Evolutionary conservation across 108 stramenopile species (phyloP), one percentile per base, ranked within the genome.

Genomic region (Nitzschia sp.): DNA sequence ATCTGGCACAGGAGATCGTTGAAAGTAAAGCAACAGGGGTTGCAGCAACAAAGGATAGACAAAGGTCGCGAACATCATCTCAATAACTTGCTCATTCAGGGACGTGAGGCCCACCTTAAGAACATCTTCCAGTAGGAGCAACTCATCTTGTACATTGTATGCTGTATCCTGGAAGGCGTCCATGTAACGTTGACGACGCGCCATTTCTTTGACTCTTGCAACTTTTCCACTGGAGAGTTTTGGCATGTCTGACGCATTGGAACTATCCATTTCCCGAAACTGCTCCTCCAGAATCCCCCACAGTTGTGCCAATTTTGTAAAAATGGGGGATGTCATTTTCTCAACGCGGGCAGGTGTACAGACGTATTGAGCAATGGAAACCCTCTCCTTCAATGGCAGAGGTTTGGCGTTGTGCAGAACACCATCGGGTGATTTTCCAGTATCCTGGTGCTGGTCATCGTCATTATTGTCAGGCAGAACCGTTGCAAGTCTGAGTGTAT

Each of bases 11-110:
- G 62, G 22, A 37, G 69, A 73, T 37, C 88, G 77, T 65, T 86
- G 86, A 24, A 86, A 70, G 63, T 82, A 91, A 29, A 90, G 51
- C 19, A 87, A 66, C 8, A 94, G 76, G 7, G 93, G 93, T 70
- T 91, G 89, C 10, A 94, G 66, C 6, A 91, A 59, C 66, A 94
- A 72, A 6, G 92, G 92, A 81, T 94, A 94, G 6, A 90, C 80
- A 72, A 94, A 89, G 7, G 92, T 94, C 15, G 92, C 89, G 52
- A 94, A 78, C 89, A 94, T 83, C 88, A 94, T 89, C 65, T 94
- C 92, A 67, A 94, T 91, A 10, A 77, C 64, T 69, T 94, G 92
- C 63, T 94, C 92, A 61, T 91, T 94, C 42, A 94, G 65, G n/a
- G 86, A 79, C 38, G 87, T 86, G 8, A 94, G 67, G 6, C 92